These are phyloP conservation scores for Cladochytrium replicatum DNA, from an alignment of 192 early-diverging fungal species.

Conservation along the genomic window DNA sequence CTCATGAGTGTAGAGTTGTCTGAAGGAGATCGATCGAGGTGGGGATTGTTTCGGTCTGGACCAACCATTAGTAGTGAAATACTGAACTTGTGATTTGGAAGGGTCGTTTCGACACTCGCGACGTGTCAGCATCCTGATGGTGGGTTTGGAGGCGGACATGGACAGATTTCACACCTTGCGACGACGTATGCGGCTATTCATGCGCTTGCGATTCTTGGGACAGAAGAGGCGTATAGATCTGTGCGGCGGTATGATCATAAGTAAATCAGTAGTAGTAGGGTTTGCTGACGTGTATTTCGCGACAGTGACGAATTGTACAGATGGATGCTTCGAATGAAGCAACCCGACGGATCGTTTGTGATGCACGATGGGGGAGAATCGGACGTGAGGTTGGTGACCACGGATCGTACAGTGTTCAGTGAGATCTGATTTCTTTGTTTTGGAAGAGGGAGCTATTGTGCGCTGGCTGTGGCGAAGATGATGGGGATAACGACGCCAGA, in stretches of 20 bases:
- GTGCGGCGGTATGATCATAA: no score
- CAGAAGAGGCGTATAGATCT: constrained; percentile 57
- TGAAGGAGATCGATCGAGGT: no score
- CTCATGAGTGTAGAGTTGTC: constrained; percentile 55
- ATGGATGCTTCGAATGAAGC: constrained; percentile 76
- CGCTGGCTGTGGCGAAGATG: constrained; percentile 62
- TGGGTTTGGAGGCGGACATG: constrained; percentile 83
- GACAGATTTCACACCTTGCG: constrained; percentile 79
- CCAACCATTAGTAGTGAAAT: no score
- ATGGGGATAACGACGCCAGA: constrained; percentile 79
- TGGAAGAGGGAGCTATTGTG: constrained; percentile 77
- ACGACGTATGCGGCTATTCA: constrained; percentile 84
- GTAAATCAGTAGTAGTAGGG: no score
- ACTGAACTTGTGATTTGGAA: no score
- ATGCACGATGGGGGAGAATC: constrained; percentile 91
- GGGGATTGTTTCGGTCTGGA: no score
- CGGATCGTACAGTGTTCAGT: no score
- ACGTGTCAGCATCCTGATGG: constrained; percentile 60
- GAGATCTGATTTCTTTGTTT: no score
- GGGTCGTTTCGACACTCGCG: constrained; percentile 49
- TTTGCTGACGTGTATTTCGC: constrained; percentile 25
- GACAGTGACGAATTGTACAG: constrained; percentile 50
- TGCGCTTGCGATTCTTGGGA: constrained; percentile 68
- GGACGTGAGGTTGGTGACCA: constrained; percentile 56
- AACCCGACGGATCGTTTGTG: constrained; percentile 76